Conservation (phyloP, 192 early-diverging fungal genomes). For the Mycoemilia scoparia region DNA sequence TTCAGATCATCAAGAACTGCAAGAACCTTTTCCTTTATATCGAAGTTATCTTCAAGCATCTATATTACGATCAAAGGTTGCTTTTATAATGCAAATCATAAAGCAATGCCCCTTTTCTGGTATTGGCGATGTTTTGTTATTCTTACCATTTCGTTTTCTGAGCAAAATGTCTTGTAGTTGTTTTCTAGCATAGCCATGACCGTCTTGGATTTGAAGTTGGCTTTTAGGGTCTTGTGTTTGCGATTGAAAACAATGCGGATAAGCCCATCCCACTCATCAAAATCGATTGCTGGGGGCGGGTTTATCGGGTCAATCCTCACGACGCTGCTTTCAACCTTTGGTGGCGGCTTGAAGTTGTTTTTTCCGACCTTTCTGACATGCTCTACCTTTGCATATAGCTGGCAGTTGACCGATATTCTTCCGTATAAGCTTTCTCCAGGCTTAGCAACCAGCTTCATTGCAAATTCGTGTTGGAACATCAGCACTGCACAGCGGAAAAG, state of each 20-base stretch:
- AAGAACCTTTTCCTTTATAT: constrained; percentile 66
- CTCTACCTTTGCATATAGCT: constrained; percentile 81
- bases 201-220: constrained; percentile 75
- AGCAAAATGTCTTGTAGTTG: constrained; percentile 89
- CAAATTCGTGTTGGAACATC: constrained; percentile 99
- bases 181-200: constrained; percentile 82
- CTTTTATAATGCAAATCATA: neutral
- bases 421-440: constrained; percentile 87
- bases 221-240: constrained; percentile 84
- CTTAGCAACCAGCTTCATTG: constrained; percentile 80
- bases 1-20: constrained; percentile 47
- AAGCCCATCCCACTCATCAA: constrained; percentile 94
- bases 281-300: constrained; percentile 86
- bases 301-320: constrained; percentile 85
- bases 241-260: constrained; percentile 81
- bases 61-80: too few relatives aligned
- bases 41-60: constrained; percentile 68
- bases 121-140: too few relatives aligned
- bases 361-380: constrained; percentile 96
- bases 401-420: constrained; percentile 81
- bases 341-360: constrained; percentile 96
- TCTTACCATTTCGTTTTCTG: constrained; percentile 57
- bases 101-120: constrained; percentile 5
- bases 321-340: constrained; percentile 88
- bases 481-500: constrained; percentile 81